These are phyloP conservation scores for Exophiala viscosa DNA, from an alignment of 2,329 filamentous ascomycete genomes.

Conservation along the genomic window DNA sequence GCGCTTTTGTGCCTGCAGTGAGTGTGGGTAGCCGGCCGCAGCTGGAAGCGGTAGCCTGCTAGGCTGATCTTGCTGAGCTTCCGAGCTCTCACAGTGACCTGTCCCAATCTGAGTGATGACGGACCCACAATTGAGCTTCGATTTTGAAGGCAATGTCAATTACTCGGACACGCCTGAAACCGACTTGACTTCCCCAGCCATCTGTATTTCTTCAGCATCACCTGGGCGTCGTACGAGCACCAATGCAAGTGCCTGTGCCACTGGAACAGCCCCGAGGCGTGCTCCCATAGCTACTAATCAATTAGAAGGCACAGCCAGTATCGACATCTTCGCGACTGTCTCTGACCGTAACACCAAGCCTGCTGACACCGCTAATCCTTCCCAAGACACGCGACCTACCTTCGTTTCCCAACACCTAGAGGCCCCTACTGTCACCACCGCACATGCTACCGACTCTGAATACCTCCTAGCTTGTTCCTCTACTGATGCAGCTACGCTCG, in stretches of 20 bases:
- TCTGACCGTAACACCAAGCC: slow-evolving; percentile 16
- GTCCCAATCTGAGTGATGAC: slow-evolving; percentile 24
- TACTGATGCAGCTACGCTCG: slow-evolving; percentile 15
- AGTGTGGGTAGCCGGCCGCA: background rate
- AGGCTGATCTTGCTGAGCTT: slow-evolving; percentile 4
- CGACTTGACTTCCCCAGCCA: slow-evolving; percentile 24
- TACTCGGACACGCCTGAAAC: slow-evolving; percentile 19
- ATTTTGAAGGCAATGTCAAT: slow-evolving; percentile 19
- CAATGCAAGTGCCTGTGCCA: slow-evolving; percentile 2
- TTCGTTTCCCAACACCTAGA: slow-evolving; percentile 13
- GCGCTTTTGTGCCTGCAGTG: slow-evolving; percentile 2
- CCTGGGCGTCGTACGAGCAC: slow-evolving; percentile 10
- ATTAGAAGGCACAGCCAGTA: slow-evolving; percentile 7
- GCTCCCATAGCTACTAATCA: slow-evolving; percentile 21
- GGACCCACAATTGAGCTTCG: slow-evolving; percentile 21
- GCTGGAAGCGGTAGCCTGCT: background rate
- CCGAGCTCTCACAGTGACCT: slow-evolving; percentile 6
- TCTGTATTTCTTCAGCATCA: slow-evolving; percentile 22
- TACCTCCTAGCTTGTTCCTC: slow-evolving; percentile 15
- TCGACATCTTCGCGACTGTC: slow-evolving; percentile 8
- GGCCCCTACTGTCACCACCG: slow-evolving; percentile 12
- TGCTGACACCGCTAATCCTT: slow-evolving; percentile 27
- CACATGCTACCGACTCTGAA: slow-evolving; percentile 16
- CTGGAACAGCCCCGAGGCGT: background rate
- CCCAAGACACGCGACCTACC: slow-evolving; percentile 22